These are phyloP conservation scores for Talaromyces adpressus DNA, from an alignment of 495 filamentous ascomycete genomes.

Conservation along the genomic window DNA sequence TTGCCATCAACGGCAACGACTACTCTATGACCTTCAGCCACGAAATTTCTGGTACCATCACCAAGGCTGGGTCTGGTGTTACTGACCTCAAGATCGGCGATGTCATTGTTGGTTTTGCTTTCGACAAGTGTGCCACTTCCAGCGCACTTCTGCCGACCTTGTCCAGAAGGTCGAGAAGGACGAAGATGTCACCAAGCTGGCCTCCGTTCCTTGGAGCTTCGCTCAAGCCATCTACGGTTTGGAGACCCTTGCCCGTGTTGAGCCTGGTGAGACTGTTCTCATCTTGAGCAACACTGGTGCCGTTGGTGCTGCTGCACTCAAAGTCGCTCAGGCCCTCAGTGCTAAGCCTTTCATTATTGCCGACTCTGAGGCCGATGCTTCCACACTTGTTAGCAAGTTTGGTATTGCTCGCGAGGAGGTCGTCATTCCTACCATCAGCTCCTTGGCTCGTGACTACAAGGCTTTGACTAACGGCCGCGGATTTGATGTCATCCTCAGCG, in stretches of 20 bases:
- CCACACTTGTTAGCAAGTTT: constrained; percentile 40
- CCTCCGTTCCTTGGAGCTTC: constrained; percentile 12
- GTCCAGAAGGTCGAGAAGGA: constrained; percentile 18
- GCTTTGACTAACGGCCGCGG: constrained; percentile 35
- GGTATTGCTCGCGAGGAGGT: constrained; percentile 47
- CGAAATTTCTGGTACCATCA: constrained; percentile 39
- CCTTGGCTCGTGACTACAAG: constrained; percentile 39
- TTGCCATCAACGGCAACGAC: constrained; percentile 25
- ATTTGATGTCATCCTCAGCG: constrained; percentile 35
- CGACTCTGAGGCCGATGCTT: constrained; percentile 41
- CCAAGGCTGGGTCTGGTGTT: constrained; percentile 22
- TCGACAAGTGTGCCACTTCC: constrained; percentile 28
- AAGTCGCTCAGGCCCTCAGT: constrained; percentile 45
- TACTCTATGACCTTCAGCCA: constrained; percentile 26
- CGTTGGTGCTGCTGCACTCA: constrained; percentile 56
- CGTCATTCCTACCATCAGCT: constrained; percentile 38
- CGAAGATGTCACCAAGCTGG: constrained; percentile 38
- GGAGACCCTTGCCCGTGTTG: constrained; percentile 6
- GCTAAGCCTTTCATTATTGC: constrained; percentile 56
- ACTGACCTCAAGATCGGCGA: constrained; percentile 31
- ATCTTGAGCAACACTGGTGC: constrained; percentile 53
- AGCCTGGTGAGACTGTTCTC: constrained; percentile 46
- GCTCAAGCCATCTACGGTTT: constrained; percentile 14
- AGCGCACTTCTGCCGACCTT: constrained; percentile 19
- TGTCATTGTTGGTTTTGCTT: constrained; percentile 30